These are phyloP conservation scores for Inga oerstediana DNA, from an alignment of 306 rosid genomes.

Conservation along the genomic window DNA sequence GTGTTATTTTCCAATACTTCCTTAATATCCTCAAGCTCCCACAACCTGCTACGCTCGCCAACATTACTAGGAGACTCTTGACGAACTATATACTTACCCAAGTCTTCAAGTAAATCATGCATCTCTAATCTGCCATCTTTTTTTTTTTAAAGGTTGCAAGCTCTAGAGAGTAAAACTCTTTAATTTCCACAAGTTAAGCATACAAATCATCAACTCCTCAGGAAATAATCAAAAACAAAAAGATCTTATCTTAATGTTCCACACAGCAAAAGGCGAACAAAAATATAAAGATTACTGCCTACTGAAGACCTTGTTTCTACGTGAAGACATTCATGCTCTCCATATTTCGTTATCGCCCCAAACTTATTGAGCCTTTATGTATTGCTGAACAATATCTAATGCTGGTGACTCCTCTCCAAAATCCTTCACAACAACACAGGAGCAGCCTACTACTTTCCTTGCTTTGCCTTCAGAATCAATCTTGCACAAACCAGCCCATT, in stretches of 20 bases:
- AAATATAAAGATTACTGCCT: neutral
- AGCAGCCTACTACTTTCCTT: constrained; percentile 33
- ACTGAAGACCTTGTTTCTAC: neutral
- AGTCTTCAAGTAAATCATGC: neutral
- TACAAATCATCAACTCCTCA: constrained; percentile 1
- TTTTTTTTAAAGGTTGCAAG: neutral
- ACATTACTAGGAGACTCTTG: neutral
- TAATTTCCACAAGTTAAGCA: neutral
- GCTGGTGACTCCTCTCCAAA: constrained; percentile 28
- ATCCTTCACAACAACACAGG: constrained; percentile 58
- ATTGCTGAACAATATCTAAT: constrained; percentile 19
- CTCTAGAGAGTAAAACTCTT: neutral
- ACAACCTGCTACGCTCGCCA: neutral
- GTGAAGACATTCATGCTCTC: neutral
- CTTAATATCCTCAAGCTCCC: neutral
- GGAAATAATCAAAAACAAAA: neutral
- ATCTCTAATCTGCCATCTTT: neutral
- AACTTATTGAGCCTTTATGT: constrained; percentile 21
- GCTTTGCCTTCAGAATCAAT: constrained; percentile 64
- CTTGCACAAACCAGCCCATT: constrained; percentile 84
- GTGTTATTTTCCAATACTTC: neutral
- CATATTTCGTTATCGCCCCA: neutral
- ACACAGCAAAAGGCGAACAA: neutral
- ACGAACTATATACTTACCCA: neutral
- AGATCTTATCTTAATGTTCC: neutral